Evolutionary conservation across 2,329 filamentous ascomycete genomes (phyloP), one percentile per base, ranked within the genome.

Genomic region (Fusarium fujikuroi): DNA sequence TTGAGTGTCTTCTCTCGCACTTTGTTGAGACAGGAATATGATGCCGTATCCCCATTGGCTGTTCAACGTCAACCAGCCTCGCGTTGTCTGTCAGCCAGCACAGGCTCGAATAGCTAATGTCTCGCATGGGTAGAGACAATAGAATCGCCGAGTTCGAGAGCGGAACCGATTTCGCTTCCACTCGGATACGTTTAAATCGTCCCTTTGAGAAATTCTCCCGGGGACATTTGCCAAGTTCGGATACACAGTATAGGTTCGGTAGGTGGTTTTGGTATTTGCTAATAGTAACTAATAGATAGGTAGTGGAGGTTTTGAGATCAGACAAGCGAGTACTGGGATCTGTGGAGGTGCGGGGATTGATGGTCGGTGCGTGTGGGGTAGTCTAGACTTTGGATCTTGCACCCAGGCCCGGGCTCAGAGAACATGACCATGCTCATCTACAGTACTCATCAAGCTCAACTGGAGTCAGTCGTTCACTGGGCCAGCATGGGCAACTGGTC

Each of bases 261-360:
- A 40, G 44, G 30, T 67, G 46, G 36, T 40, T 39, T 49, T 43
- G 34, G 63, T 63, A 63, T 56, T 49, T 68, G 64, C 56, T 69
- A 54, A 62, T 54, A 52, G 43, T 23, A 57, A 58, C 52, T 28
- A 39, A 46, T 42, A 34, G 25, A 47, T 46, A 46, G 23, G 28
- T 43, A 25, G 49, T 34, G n/a, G 49, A 52, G 32, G 57, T 65
- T 75, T 58, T 54, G 34, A 59, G 60, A 54, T 50, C 56, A 56
- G 70, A 46, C 60, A 73, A 66, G 66, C 60, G 60, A 70, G 47
- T 65, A 54, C 67, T 69, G 39, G 67, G 69, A 57, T 61, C 58
- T 67, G 72, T 76, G 75, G 73, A 76, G 68, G 75, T 77, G 75
- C 75, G 75, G 75, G 76, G 75, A 74, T 67, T 63, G 57, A 46